Base-by-base conservation (phyloP, 2,329 filamentous ascomycete species). In the Sporothrix variecibatus region DNA sequence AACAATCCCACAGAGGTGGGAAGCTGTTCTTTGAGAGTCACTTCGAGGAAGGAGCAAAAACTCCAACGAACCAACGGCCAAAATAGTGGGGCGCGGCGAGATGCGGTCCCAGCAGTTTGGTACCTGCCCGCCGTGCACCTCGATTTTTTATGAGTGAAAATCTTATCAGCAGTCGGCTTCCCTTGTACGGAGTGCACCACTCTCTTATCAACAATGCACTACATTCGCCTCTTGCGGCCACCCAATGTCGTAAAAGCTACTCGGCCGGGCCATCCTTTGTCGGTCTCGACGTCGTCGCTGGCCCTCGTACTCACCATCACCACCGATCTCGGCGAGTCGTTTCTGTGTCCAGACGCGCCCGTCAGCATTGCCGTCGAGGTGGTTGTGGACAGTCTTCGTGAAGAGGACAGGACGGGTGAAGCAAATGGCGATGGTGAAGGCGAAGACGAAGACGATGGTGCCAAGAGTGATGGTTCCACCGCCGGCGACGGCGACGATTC, bases 281-380 rank as follows among this genome's bases (percentile, higher is more conserved):
- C 20, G 49, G 11, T 76, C 4, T 34, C 60, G 34, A 23, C 62
- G n/a, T 43, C 62, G 62, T 81, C 77, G 23, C 78, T 87, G 8
- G 82, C 83, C 68, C 78, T 90, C 3, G 81, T 88, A 0, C 81
- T 90, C 75, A 86, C 87, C 75, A 85, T 90, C 76, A 88, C 87
- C 12, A 90, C 87, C 15, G 88, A 90, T 75, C 82, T 90, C 1
- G 87, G 88, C 43, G 88, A 90, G 77, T 82, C 86, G 0, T 88
- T 88, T 69, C 83, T 90, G 12, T 81, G 77, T n/a, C 85, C 86
- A 0, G 80, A 82, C 17, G 78, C 79, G 23, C 83, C 86, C 4
- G 74, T 89, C n/a, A 81, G 82, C 17, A 80, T 90, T 2, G 79
- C 78, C 11, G 79, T 84, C 17, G 75, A 79, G 64, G 69, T 78